phyloP scores from a whole-genome alignment of 768 basidiomycete genomes.

The Termitomyces sp. region DNA sequence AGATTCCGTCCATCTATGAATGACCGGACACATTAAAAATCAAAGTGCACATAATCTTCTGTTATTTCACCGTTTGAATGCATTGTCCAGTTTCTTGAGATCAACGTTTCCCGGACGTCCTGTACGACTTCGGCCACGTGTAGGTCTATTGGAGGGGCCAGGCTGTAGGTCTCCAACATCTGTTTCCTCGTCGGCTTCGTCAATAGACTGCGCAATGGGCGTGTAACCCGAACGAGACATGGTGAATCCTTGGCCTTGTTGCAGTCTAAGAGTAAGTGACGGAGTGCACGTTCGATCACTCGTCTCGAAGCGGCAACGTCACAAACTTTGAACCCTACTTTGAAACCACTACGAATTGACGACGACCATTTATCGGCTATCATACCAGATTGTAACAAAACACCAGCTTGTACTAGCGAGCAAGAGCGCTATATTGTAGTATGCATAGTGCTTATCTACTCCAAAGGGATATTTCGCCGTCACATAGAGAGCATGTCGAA shows the following conservation, averaged over 20 bases:
- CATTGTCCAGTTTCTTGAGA: constrained; percentile 73
- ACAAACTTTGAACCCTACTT: not conserved
- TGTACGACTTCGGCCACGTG: constrained; percentile 32
- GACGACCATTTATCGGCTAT: too few relatives aligned
- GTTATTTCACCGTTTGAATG: constrained; percentile 70
- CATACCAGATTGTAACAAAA: not conserved
- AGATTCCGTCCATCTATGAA: constrained; percentile 74
- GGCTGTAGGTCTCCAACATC: constrained; percentile 31
- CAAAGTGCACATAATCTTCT: not conserved
- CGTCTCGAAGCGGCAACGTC: not conserved
- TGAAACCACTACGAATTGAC: too few relatives aligned
- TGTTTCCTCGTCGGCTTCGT: constrained; percentile 39
- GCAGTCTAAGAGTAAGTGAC: not conserved
- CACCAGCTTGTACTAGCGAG: too few relatives aligned
- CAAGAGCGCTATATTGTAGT: too few relatives aligned
- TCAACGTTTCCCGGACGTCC: constrained; percentile 66
- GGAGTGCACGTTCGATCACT: constrained; percentile 5
- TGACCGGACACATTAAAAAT: not conserved
- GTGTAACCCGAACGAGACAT: constrained; percentile 46
- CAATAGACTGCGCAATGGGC: constrained; percentile 37
- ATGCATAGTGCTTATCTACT: too few relatives aligned
- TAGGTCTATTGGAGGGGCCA: constrained; percentile 20
- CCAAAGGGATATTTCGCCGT: too few relatives aligned
- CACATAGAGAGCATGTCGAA: too few relatives aligned
- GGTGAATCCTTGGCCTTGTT: not conserved